Evolutionary conservation across 768 basidiomycete genomes (phyloP), one percentile per base, ranked within the genome.

Genomic region (Lactifluus pinguis): DNA sequence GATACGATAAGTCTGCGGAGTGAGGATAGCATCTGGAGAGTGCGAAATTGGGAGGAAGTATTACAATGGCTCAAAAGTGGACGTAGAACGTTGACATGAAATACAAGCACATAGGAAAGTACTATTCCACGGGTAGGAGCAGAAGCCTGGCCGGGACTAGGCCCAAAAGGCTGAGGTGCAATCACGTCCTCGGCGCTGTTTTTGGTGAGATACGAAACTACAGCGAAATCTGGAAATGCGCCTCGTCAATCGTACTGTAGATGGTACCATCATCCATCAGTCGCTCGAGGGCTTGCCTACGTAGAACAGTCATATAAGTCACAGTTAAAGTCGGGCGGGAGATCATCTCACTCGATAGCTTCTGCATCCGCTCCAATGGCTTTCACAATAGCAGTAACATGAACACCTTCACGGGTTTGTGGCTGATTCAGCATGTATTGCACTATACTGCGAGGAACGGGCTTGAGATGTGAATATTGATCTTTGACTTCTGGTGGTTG

Each of bases 241-340:
- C 86, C 63, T 93, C 91, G 67, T 93, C 87, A 44, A 85, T 80
- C 0, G 90, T 91, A 56, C 82, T 86, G 72, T 81, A 98, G 58
- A 95, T 78, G 64, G 81, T 73, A 0, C 94, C 94, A 0, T 89
- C 85, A 55, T 87, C 84, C 79, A 92, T 85, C 55, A 98, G 77
- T 54, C 73, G 72, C 65, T 94, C 89, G 65, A 95, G 74, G 6
- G 88, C 88, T 48, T 80, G 76, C 68, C 92, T 90, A 61, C 44
- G 21, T 34, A 44, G 45, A 32, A 53, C 19, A 36, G 39, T 21
- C 34, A 57, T 17, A 30, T 49, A n/a, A 47, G 51, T 13, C 57
- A 59, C n/a, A 21, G 19, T 30, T 38, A 42, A 53, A 39, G 38
- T 41, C 54, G 63, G 55, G 62, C 39, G 3, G 42, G 41, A 19